Percentiles rank a stretch among this genome's conserved stretches.
phyloP scores from a whole-genome alignment of 345 rosid genomes.

The Punica granatum region DNA sequence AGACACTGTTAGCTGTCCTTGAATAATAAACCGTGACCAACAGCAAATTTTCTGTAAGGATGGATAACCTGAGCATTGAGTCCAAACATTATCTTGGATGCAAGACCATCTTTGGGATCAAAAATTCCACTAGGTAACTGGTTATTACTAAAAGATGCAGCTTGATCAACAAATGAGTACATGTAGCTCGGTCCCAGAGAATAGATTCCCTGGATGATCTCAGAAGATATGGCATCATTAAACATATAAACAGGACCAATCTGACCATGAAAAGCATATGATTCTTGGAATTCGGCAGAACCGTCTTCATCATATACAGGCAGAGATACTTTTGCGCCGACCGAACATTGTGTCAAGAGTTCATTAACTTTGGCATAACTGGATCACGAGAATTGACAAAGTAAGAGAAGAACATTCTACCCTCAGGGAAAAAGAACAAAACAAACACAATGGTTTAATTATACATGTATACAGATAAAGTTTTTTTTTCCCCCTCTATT shows the following conservation, averaged over 20 bases:
- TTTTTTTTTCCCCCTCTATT: not conserved
- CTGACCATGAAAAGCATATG: conserved; percentile 71
- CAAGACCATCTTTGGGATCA: conserved; percentile 90
- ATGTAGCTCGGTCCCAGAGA: conserved; percentile 91
- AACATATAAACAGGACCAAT: conserved; percentile 89
- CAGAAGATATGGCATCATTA: conserved; percentile 74
- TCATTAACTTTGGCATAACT: conserved; percentile 92
- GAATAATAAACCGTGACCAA: not conserved
- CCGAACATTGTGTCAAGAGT: conserved; percentile 54
- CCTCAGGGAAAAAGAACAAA: not conserved
- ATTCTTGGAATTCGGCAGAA: conserved; percentile 42
- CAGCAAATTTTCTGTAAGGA: not conserved
- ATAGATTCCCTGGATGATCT: conserved; percentile 71
- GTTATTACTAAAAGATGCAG: conserved; percentile 40
- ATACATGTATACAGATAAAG: not conserved
- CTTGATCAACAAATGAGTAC: conserved; percentile 88
- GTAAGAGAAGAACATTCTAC: not conserved
- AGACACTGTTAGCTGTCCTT: conserved; percentile 3
- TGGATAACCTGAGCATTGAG: conserved; percentile 81
- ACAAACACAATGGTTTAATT: not conserved
- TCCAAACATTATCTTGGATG: conserved; percentile 81
- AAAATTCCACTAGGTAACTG: conserved; percentile 69
- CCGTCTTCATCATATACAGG: conserved; percentile 52
- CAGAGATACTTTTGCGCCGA: conserved; percentile 57
- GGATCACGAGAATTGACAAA: conserved; percentile 20